A percentile compares a stretch with the other conserved stretches of the same genome.
Evolutionary conservation across 2,329 filamentous ascomycete genomes (phyloP).

Genomic region (Tricladium varicosporioides): DNA sequence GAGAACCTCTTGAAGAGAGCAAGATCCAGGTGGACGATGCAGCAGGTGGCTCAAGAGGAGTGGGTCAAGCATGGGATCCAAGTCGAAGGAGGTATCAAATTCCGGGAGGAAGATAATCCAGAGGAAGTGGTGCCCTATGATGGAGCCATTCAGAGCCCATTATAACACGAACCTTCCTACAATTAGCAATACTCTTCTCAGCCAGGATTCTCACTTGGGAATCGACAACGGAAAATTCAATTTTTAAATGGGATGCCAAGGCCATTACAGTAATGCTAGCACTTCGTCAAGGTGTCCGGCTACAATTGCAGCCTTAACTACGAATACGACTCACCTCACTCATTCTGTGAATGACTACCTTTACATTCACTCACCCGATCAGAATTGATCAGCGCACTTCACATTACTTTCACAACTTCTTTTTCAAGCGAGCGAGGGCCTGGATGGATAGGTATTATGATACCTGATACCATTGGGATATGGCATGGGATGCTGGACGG

Average conservation of each 20-base stretch:
- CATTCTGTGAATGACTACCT: neutral
- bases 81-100: conserved; percentile 60
- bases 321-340: neutral
- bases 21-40: conserved; percentile 72
- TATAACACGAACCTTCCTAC: conserved; percentile 10
- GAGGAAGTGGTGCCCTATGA: conserved; percentile 22
- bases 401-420: neutral
- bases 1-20: conserved; percentile 83
- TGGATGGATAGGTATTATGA: neutral
- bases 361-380: neutral
- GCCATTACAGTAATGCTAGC: too few relatives aligned
- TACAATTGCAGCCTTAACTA: too few relatives aligned
- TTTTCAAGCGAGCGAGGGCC: neutral
- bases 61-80: conserved; percentile 78
- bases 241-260: too few relatives aligned
- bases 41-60: conserved; percentile 66
- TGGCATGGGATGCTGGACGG: neutral
- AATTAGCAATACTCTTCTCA: neutral
- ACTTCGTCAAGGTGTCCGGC: too few relatives aligned
- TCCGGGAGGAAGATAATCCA: conserved; percentile 49
- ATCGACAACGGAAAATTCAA: neutral
- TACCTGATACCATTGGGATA: neutral
- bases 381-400: neutral
- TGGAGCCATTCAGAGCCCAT: conserved; percentile 10
- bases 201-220: neutral